Conservation (phyloP, 2,329 filamentous ascomycete genomes). For the Apiospora saccharicola region DNA sequence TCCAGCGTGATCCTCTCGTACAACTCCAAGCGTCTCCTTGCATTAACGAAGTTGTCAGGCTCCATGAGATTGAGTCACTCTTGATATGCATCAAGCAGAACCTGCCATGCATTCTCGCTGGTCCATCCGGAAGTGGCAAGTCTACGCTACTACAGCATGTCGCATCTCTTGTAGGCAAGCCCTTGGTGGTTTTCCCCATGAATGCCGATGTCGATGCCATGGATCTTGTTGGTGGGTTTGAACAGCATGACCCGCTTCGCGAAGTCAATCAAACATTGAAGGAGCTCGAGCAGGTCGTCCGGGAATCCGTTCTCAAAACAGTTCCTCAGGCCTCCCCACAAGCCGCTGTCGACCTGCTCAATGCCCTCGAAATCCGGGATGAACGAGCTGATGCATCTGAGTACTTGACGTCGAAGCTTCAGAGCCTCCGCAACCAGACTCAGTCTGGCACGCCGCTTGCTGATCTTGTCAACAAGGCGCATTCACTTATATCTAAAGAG, state of each 20-base stretch:
- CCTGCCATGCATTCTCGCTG: slow-evolving; percentile 89
- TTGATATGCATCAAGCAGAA: slow-evolving; percentile 87
- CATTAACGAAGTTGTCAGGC: slow-evolving; percentile 60
- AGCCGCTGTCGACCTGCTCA: slow-evolving; percentile 58
- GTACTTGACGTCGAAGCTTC: slow-evolving; percentile 48
- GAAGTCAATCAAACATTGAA: slow-evolving; percentile 69
- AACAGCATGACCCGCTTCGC: slow-evolving; percentile 86
- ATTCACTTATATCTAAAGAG: slow-evolving; percentile 59
- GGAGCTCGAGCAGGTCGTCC: slow-evolving; percentile 48
- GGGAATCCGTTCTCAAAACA: slow-evolving; percentile 55
- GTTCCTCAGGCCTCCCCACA: slow-evolving; percentile 56
- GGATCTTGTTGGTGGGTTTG: slow-evolving; percentile 96
- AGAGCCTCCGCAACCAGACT: slow-evolving; percentile 49
- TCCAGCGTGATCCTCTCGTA: slow-evolving; percentile 64
- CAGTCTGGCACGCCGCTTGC: slow-evolving; percentile 55
- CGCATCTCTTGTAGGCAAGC: slow-evolving; percentile 79
- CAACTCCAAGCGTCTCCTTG: slow-evolving; percentile 61
- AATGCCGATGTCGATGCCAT: slow-evolving; percentile 97
- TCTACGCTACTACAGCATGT: slow-evolving; percentile 80
- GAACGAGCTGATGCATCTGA: slow-evolving; percentile 49
- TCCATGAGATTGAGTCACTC: slow-evolving; percentile 82
- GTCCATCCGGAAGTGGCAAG: slow-evolving; percentile 86
- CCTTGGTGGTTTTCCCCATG: slow-evolving; percentile 83
- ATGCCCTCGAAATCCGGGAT: slow-evolving; percentile 53
- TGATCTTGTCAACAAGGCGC: slow-evolving; percentile 55